Percentiles rank a stretch among this genome's conserved stretches.
phyloP scores from a whole-genome alignment of 176 grass and related monocot species.

The Chrysopogon serrulatus region DNA sequence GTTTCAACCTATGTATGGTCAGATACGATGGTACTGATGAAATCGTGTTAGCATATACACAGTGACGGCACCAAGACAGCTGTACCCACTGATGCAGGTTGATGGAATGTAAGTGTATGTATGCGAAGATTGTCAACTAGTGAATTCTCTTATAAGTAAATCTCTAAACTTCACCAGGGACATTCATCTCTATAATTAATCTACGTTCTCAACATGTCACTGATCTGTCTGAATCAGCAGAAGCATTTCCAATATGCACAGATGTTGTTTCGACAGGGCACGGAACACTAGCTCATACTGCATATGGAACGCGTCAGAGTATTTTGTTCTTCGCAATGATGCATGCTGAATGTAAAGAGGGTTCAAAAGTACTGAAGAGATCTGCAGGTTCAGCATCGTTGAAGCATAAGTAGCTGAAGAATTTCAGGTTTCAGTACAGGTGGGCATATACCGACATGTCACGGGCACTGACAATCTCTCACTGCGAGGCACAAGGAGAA shows the following conservation, averaged over 20 bases:
- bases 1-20: too few relatives aligned
- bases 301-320: neutral
- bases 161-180: conserved; percentile 40
- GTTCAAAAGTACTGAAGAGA: conserved; percentile 27
- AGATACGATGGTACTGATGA: neutral
- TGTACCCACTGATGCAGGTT: neutral
- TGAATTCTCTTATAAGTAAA: conserved; percentile 22
- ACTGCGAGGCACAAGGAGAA: neutral
- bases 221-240: neutral
- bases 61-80: conserved; percentile 3
- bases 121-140: neutral
- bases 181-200: conserved; percentile 38
- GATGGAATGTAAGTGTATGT: too few relatives aligned
- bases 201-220: neutral
- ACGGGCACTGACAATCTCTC: neutral
- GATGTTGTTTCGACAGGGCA: neutral
- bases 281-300: neutral
- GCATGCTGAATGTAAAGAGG: conserved; percentile 40
- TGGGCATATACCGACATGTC: neutral
- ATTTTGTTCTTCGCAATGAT: conserved; percentile 25
- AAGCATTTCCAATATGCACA: neutral
- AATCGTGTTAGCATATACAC: neutral
- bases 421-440: neutral
- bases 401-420: neutral
- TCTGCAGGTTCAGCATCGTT: neutral